A percentile compares a stretch with the other conserved stretches of the same genome.
Conservation (phyloP, 768 basidiomycete species). For the Mycena epipterygia region DNA sequence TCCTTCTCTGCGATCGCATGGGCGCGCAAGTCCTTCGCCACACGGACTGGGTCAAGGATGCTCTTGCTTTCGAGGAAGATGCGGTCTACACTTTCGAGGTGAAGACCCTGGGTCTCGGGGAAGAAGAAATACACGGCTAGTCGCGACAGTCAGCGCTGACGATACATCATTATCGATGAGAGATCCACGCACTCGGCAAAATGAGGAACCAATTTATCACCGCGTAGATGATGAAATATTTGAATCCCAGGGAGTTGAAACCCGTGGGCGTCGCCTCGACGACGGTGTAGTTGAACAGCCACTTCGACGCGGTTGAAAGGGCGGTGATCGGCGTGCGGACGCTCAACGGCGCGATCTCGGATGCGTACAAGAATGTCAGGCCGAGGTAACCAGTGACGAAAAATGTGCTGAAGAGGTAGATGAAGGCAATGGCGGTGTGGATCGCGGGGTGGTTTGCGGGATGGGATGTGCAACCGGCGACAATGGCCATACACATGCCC, state of each 20-base stretch:
- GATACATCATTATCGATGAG: neutral
- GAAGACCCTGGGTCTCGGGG: conserved; percentile 36
- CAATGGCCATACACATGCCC: conserved; percentile 34
- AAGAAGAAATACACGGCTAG: conserved; percentile 35
- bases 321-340: conserved; percentile 36
- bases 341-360: conserved; percentile 35
- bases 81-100: conserved; percentile 35
- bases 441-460: conserved; percentile 27
- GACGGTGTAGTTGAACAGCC: conserved; percentile 35
- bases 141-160: neutral
- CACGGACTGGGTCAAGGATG: conserved; percentile 33
- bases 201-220: conserved; percentile 35
- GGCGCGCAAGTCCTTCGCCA: conserved; percentile 26
- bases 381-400: conserved; percentile 38
- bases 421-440: conserved; percentile 35
- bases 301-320: conserved; percentile 32
- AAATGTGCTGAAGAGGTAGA: conserved; percentile 34
- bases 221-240: conserved; percentile 37
- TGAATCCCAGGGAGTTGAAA: conserved; percentile 26
- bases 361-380: conserved; percentile 36
- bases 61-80: conserved; percentile 36
- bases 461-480: conserved; percentile 26
- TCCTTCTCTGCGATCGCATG: neutral
- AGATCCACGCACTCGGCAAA: conserved; percentile 27
- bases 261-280: conserved; percentile 38